Base-by-base conservation (phyloP, 1,284 basidiomycete species). In the Leccinum griseonigrum region DNA sequence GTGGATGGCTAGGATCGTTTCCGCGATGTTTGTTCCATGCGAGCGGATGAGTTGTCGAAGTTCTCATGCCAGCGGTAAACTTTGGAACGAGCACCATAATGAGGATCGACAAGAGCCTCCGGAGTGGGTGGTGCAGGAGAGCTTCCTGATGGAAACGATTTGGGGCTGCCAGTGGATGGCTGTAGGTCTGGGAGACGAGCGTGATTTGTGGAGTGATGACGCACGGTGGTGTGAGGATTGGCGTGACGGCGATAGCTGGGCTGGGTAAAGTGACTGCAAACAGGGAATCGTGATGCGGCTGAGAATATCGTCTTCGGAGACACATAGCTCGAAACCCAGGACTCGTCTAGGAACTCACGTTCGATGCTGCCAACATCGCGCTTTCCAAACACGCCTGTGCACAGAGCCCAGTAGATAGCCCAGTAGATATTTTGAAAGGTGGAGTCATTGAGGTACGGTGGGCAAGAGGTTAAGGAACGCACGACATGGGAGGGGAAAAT, bases 401-500 rank as follows among this genome's bases (percentile, higher is more conserved):
- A 26, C 22, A 26, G 22, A 26, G 22, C 22, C 22, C 22, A 26
- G 22, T 26, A 90, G 11, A 88, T 76, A 11, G 88, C 87, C 88
- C 88, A 90, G 74, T 90, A 88, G 28, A 88, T 78, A 71, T 90
- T 90, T 79, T 90, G 90, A 22, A 90, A 78, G 13, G 88, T 88
- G 18, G 86, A 88, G 69, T 90, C 88, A 68, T 91, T 89, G 28
- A 85, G 75, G 67, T 90, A 90, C 87, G 90, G 63, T 16, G 56
- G 56, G 36, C 32, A 50, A 38, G 54, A 53, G 57, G 56, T 63
- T 68, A 56, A 66, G 62, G 63, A 59, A 72, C 63, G n/a, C 58
- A 52, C 60, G 54, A 51, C 56, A 68, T 57, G 60, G 40, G 52
- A 63, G 63, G 46, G 22, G 64, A 55, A 48, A 64, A 60, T 53